Conservation (phyloP, 2,329 filamentous ascomycete genomes). For the Colletotrichum gigasporum region DNA sequence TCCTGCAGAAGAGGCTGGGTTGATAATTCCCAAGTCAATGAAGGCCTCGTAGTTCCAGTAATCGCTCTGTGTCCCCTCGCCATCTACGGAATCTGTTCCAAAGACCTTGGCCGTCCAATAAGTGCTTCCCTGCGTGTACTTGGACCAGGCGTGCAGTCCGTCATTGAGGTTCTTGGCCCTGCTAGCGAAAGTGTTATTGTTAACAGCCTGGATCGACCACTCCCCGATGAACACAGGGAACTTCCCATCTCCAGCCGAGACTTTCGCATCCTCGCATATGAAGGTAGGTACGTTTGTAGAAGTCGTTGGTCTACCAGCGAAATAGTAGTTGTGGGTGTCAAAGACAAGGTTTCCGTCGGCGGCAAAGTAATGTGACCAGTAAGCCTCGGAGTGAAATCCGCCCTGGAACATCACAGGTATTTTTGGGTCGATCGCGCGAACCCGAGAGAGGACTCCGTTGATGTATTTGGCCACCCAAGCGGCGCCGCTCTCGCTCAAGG, state of each 20-base stretch:
- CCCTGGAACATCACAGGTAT: constrained; percentile 10
- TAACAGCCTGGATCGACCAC: constrained; percentile 3
- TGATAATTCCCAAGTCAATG: constrained; percentile 2
- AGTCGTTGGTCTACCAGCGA: not conserved
- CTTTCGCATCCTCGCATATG: not conserved
- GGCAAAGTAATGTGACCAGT: not conserved
- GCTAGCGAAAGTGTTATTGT: not conserved
- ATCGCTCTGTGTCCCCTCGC: constrained; percentile 2
- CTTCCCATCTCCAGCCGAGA: not conserved
- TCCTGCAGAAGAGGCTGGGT: not conserved
- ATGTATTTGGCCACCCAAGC: constrained; percentile 6
- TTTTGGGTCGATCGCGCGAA: not conserved
- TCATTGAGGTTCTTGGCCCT: not conserved
- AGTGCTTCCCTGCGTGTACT: not conserved
- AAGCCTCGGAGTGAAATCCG: not conserved
- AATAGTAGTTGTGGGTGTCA: constrained; percentile 8
- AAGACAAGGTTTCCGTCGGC: not conserved
- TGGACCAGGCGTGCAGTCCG: not conserved
- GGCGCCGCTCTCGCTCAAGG: not conserved
- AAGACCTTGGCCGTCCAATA: constrained; percentile 4
- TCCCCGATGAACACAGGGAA: constrained; percentile 3
- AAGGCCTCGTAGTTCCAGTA: constrained; percentile 14
- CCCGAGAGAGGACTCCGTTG: not conserved
- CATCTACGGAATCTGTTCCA: not conserved
- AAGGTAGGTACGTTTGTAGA: not conserved